phyloP scores from a whole-genome alignment of 176 grass and related monocot genomes.

The Ampelocalamus luodianensis region DNA sequence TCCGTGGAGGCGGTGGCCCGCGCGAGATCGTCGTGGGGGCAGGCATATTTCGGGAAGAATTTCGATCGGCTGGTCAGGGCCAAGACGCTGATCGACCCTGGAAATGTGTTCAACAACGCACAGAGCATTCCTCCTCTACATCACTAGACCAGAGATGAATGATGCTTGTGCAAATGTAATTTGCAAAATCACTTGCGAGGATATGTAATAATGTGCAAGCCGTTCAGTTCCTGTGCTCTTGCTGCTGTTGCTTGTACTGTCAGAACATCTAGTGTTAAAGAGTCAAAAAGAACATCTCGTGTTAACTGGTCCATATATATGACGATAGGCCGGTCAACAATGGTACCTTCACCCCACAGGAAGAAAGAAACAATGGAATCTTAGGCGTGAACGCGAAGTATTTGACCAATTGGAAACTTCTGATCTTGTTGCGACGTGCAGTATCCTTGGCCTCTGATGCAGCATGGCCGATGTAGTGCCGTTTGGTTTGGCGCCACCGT shows the following conservation, averaged over 20 bases:
- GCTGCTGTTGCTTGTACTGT: background rate
- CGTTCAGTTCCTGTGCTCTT: background rate
- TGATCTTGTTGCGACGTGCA: background rate
- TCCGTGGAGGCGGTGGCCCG: background rate
- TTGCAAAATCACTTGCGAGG: background rate
- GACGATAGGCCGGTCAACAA: background rate
- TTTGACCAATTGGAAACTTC: background rate
- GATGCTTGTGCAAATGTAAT: background rate
- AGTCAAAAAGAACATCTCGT: background rate
- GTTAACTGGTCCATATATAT: background rate
- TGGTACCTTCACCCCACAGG: background rate
- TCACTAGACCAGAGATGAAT: background rate
- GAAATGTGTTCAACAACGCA: slow-evolving; percentile 60
- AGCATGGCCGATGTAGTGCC: background rate
- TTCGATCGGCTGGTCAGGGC: slow-evolving; percentile 56
- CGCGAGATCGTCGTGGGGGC: slow-evolving; percentile 45
- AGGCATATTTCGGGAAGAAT: slow-evolving; percentile 51
- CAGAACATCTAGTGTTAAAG: background rate
- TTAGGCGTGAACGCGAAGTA: background rate
- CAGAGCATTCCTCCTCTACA: slow-evolving; percentile 72
- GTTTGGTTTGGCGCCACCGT: too few species aligned
- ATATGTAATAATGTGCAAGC: background rate
- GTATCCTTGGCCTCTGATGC: background rate
- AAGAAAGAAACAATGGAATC: background rate
- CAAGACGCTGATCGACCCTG: slow-evolving; percentile 53